Evolutionary conservation across 257 asterid genomes (phyloP), one percentile per base, ranked within the genome.

Genomic region (Nyctanthes arbortristis): DNA sequence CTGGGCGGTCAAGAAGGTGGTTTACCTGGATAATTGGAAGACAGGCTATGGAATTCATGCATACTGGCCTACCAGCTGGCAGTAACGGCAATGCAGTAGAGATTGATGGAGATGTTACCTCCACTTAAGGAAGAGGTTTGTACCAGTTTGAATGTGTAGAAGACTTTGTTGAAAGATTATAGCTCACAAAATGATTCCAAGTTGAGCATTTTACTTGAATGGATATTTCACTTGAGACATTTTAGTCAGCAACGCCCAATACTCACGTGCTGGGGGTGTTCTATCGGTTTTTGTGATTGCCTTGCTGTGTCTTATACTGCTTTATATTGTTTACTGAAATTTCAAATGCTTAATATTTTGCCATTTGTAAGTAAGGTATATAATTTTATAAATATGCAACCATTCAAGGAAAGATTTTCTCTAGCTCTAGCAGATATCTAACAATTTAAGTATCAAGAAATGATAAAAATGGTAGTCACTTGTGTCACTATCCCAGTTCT

Each of bases 1-100:
- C 45, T 82, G 89, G 94, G 92, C 96, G 0, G 96, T 92, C 33
- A 77, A 75, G 77, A 88, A 88, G 80, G 98, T 94, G 74, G 63
- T 91, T 64, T 79, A 10, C 73, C 80, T 94, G 86, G 97, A 94
- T 82, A 94, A 91, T 58, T 94, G 99, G 98, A 94, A 94, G 83
- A 94, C 96, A 0, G 99, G 99, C 47, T 94, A 91, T 64, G 86
- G 92, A 0, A 73, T 94, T 66, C 98, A 94, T 7, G 89, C 89
- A 0, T 94, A 94, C 73, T 84, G 89, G 93, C 99, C 98, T 68
- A 75, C 96, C 1, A 78, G 89, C 68, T 94, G 99, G 99, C 71
- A 45, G 61, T 89, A 85, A 83, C 79, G 61, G 59, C 28, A 28
- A n/a, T 66, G 67, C 18, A 43, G 25, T 36, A 36, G 25, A 43